A percentile compares a stretch with the other conserved stretches of the same genome.
These are phyloP conservation scores for Globisporangium radiosum DNA, from an alignment of 352 stramenopile species.

Conservation along the genomic window DNA sequence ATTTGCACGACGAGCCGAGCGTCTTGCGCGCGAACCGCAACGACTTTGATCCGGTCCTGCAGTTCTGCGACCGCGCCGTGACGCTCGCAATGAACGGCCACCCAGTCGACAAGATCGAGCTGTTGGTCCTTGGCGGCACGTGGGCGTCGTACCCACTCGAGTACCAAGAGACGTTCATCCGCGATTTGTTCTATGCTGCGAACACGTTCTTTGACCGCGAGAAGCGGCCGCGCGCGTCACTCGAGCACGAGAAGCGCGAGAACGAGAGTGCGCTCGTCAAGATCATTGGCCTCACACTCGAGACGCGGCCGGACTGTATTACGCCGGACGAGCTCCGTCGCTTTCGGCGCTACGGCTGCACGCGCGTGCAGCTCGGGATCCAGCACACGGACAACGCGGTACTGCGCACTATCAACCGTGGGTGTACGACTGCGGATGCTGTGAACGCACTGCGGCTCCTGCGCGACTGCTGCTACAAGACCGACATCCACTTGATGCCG, in stretches of 20 bases:
- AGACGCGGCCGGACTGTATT: slow-evolving; percentile 89
- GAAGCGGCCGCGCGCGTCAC: slow-evolving; percentile 55
- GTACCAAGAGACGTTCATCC: slow-evolving; percentile 90
- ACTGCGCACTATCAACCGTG: slow-evolving; percentile 89
- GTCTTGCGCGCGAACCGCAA: slow-evolving; percentile 90
- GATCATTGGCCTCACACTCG: slow-evolving; percentile 89
- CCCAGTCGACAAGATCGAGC: slow-evolving; percentile 90
- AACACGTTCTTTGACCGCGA: slow-evolving; percentile 87
- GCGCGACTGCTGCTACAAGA: slow-evolving; percentile 93
- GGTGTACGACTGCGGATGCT: slow-evolving; percentile 68
- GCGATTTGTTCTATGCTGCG: slow-evolving; percentile 89
- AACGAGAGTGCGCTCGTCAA: slow-evolving; percentile 83
- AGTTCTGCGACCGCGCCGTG: slow-evolving; percentile 88
- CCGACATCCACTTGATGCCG: slow-evolving; percentile 91
- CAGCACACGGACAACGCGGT: slow-evolving; percentile 91
- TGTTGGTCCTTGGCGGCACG: slow-evolving; percentile 88
- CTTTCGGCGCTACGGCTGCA: slow-evolving; percentile 81
- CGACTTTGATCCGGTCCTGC: slow-evolving; percentile 87
- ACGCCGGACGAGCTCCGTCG: slow-evolving; percentile 80
- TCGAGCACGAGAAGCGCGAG: slow-evolving; percentile 86
- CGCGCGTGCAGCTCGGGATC: slow-evolving; percentile 86
- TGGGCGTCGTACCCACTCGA: slow-evolving; percentile 90
- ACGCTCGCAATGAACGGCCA: slow-evolving; percentile 90
- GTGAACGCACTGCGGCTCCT: slow-evolving; percentile 77
- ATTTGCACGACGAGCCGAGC: slow-evolving; percentile 91